phyloP scores from a whole-genome alignment of 164 flowering plant genomes.

The Malania oleifera region DNA sequence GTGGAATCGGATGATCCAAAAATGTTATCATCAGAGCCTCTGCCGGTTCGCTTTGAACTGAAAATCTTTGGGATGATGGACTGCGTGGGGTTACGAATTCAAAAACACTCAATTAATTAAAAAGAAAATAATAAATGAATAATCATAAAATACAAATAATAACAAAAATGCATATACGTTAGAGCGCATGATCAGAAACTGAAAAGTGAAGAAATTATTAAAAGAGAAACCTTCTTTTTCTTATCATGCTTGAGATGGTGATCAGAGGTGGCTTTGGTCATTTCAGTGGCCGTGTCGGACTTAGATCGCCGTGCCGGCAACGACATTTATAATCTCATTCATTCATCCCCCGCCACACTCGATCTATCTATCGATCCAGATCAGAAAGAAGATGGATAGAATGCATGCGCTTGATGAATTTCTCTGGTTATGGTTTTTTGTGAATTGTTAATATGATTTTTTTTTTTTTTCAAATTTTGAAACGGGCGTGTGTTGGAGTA shows the following conservation, averaged over 20 bases:
- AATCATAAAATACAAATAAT: not conserved
- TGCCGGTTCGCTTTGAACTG: conserved; percentile 35
- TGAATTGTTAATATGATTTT: not conserved
- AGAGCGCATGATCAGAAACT: no score
- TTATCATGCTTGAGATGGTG: conserved; percentile 40
- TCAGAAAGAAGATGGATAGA: not conserved
- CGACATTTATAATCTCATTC: conserved; percentile 15
- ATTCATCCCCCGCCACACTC: not conserved
- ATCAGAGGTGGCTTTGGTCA: conserved; percentile 32
- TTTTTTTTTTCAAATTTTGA: not conserved
- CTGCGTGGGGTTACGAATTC: conserved; percentile 13
- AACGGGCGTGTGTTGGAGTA: no score
- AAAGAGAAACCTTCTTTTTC: conserved; percentile 56
- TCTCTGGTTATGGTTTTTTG: not conserved
- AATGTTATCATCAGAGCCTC: conserved; percentile 32
- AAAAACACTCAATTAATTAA: not conserved
- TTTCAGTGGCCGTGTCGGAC: conserved; percentile 14
- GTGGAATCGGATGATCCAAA: no score
- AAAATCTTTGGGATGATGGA: conserved; percentile 65
- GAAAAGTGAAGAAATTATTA: not conserved
- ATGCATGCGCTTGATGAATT: not conserved
- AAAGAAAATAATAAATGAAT: conserved; percentile 2
- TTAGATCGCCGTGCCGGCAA: conserved; percentile 4
- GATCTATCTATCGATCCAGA: not conserved
- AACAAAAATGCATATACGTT: conserved; percentile 1